phyloP scores from a whole-genome alignment of 2,329 filamentous ascomycete genomes.

The Coleophoma cylindrospora region DNA sequence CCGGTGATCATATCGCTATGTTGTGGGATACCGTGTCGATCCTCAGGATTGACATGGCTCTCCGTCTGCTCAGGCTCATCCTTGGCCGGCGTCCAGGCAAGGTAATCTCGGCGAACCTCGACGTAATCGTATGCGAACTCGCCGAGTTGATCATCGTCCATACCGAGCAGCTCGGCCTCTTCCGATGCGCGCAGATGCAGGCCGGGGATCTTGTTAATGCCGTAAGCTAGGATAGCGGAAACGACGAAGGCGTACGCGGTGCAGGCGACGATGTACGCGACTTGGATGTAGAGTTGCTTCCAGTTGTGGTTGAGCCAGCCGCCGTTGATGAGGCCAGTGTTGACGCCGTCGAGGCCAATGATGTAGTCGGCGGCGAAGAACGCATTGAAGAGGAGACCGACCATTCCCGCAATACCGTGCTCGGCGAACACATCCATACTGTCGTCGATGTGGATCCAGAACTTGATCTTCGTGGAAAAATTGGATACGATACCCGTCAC shows the following conservation, averaged over 20 bases:
- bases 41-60: conserved; percentile 52
- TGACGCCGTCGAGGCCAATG: conserved; percentile 73
- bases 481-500: conserved; percentile 63
- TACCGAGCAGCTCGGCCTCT: conserved; percentile 78
- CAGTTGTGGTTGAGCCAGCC: conserved; percentile 75
- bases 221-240: conserved; percentile 67
- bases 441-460: conserved; percentile 60
- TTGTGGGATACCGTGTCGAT: conserved; percentile 68
- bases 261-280: conserved; percentile 67
- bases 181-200: conserved; percentile 75
- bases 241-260: conserved; percentile 68
- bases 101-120: conserved; percentile 81
- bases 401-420: conserved; percentile 64
- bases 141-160: conserved; percentile 87
- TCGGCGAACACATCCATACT: conserved; percentile 69
- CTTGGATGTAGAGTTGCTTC: conserved; percentile 71
- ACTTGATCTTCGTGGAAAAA: conserved; percentile 56
- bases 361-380: conserved; percentile 67
- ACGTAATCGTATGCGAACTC: conserved; percentile 91
- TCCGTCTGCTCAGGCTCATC: conserved; percentile 49
- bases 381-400: conserved; percentile 68
- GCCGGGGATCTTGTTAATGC: conserved; percentile 71
- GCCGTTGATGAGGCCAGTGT: conserved; percentile 55
- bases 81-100: conserved; percentile 78
- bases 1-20: conserved; percentile 63